Evolutionary conservation across 2,329 filamentous ascomycete genomes (phyloP), one percentile per base, ranked within the genome.

Genomic region (Talaromyces amestolkiae): DNA sequence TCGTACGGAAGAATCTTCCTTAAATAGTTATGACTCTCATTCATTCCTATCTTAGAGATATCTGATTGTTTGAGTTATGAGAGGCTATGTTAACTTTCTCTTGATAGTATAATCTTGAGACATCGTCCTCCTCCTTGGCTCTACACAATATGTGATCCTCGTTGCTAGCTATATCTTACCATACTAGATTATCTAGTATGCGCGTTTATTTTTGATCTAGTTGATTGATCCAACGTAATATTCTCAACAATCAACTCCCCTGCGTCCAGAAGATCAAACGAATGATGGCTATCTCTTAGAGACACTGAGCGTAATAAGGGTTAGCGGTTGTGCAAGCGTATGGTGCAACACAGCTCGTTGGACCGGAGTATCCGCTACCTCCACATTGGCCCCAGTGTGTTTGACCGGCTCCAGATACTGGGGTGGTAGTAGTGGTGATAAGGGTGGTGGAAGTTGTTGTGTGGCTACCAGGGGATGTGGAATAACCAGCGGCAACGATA

Each of bases 401-500:
- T 27, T 61, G 58, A 2, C n/a, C 41, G 17, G 58, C 45, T 35
- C 39, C 37, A 22, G 58, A 61, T 31, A 22, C 17, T 35, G 41
- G 27, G 7, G 9, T 27, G 24, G 41, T 61, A 17, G 27, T 27
- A 9, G 35, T 19, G 27, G 31, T n/a, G 17, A n/a, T 35, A 15
- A 33, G 17, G n/a, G 54, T 58, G 4, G 35, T 41, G 7, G 33
- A 13, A 22, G 53, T 39, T 5, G 33, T 24, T 3, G 33, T 24
- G 45, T 47, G 45, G 19, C 45, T 47, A 24, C 45, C 45, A 24
- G 45, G 19, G 19, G 45, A 47, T 13, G 45, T 47, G 19, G 19
- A 24, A 24, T 47, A 47, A 15, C 19, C 19, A n/a, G 62, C 62
- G 11, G 62, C 54, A 19, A 64, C 62, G n/a, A 64, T 59, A 31